phyloP scores from a whole-genome alignment of 2,329 filamentous ascomycete species.

The Periconia macrospinosa region DNA sequence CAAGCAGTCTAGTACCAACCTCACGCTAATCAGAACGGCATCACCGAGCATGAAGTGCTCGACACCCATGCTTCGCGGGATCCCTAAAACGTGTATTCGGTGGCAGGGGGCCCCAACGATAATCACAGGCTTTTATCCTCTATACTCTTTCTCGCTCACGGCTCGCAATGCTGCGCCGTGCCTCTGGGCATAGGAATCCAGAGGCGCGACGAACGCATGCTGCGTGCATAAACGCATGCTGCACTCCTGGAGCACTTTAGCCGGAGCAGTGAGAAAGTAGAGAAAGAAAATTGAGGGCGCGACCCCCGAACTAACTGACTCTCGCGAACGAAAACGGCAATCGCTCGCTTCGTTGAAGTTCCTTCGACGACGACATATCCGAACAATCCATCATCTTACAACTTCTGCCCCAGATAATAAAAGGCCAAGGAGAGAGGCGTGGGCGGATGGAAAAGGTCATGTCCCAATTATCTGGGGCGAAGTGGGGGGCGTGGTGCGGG shows the following conservation, averaged over 20 bases:
- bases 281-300: no score
- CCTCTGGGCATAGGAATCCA: no score
- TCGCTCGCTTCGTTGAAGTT: no score
- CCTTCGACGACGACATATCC: no score
- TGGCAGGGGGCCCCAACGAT: neutral
- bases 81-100: neutral
- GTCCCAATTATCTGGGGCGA: neutral
- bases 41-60: neutral
- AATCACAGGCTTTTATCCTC: neutral
- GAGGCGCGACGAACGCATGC: neutral
- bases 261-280: no score
- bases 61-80: neutral
- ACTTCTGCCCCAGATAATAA: neutral
- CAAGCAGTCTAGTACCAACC: neutral
- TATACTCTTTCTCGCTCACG: neutral
- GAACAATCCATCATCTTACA: no score
- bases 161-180: neutral
- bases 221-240: neutral
- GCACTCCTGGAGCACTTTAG: neutral
- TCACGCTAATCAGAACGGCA: neutral
- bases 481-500: conserved; percentile 1
- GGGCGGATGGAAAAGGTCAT: conserved; percentile 6
- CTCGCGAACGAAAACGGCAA: no score
- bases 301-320: no score
- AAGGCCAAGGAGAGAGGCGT: neutral